These are phyloP conservation scores for Trichoderma breve DNA, from an alignment of 2,329 filamentous ascomycete species.

Conservation along the genomic window DNA sequence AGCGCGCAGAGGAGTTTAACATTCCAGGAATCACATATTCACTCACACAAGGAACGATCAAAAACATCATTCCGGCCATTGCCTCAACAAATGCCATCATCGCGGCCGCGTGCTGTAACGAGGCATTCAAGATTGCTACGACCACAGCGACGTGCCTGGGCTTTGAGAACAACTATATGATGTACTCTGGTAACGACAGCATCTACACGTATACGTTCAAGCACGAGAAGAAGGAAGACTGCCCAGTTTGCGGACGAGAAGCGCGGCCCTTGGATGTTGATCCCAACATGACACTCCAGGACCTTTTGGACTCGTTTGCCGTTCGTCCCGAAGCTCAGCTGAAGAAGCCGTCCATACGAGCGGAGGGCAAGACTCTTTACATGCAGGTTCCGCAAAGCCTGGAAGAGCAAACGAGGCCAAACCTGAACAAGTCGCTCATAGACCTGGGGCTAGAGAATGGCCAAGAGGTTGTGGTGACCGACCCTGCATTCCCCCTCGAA, in stretches of 20 bases:
- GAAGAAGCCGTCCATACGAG: slow-evolving; percentile 85
- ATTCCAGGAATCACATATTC: slow-evolving; percentile 93
- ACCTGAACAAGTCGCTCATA: slow-evolving; percentile 72
- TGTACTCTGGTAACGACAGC: slow-evolving; percentile 94
- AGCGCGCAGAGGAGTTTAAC: slow-evolving; percentile 80
- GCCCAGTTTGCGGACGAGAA: slow-evolving; percentile 85
- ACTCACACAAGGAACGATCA: slow-evolving; percentile 94
- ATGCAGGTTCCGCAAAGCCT: slow-evolving; percentile 80
- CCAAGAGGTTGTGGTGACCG: slow-evolving; percentile 87
- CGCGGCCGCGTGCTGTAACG: slow-evolving; percentile 92
- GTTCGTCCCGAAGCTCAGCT: slow-evolving; percentile 85
- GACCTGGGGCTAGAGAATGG: slow-evolving; percentile 73
- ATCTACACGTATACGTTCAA: slow-evolving; percentile 98
- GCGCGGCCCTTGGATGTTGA: slow-evolving; percentile 73
- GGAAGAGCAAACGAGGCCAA: slow-evolving; percentile 79
- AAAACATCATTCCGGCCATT: slow-evolving; percentile 98
- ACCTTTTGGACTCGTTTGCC: slow-evolving; percentile 81
- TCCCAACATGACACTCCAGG: slow-evolving; percentile 69
- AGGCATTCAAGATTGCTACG: slow-evolving; percentile 92
- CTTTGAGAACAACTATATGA: slow-evolving; percentile 89
- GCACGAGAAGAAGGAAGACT: slow-evolving; percentile 91
- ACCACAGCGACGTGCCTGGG: slow-evolving; percentile 77
- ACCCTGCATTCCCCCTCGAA: slow-evolving; percentile 80
- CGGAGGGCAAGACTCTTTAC: slow-evolving; percentile 80
- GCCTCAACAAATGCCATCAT: slow-evolving; percentile 97